Evolutionary conservation across 2,329 filamentous ascomycete genomes (phyloP), one percentile per base, ranked within the genome.

Genomic region (Lojkania enalia): DNA sequence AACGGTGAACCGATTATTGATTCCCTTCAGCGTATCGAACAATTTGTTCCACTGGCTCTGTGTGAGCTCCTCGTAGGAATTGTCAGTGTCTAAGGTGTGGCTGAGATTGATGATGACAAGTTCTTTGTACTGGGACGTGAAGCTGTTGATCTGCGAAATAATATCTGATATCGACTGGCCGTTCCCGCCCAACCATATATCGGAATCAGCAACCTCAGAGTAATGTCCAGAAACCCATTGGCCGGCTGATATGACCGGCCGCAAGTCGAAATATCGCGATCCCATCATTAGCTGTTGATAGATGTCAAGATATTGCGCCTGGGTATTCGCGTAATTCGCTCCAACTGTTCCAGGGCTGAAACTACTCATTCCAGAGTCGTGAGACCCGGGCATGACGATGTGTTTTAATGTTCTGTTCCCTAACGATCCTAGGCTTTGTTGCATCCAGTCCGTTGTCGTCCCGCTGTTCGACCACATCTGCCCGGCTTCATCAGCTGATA

Each of bases 341-440:
- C 72, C 61, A 25, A 67, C 61, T 3, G 74, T 73, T 12, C 66
- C 62, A 1, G 58, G 54, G 12, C 60, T 70, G 48, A 75, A 74
- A 1, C 49, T 63, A 18, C 66, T 71, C 74, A 79, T 78, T n/a
- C 75, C 76, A 0, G 74, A 66, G 45, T 78, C 74, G 47, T 79
- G 75, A 3, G 73, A 70, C 6, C 75, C 76, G 0, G 76, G 76
- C 66, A 79, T 72, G 37, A 72, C 67, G 14, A 79, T 64, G 20
- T 77, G 69, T 39, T 71, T 71, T 0, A 79, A 55, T 1, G 67
- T 69, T 9, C 76, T 69, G 35, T 68, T 67, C 3, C 65, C 67
- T 4, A 74, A 51, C 3, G 62, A 64, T 2, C 57, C 59, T 33
- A 73, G 54, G 36, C 64, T 70, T 30, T 69, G 63, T 38, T 72